Conservation (phyloP, 2,329 filamentous ascomycete species). For the Chaetomiaceae sp. region DNA sequence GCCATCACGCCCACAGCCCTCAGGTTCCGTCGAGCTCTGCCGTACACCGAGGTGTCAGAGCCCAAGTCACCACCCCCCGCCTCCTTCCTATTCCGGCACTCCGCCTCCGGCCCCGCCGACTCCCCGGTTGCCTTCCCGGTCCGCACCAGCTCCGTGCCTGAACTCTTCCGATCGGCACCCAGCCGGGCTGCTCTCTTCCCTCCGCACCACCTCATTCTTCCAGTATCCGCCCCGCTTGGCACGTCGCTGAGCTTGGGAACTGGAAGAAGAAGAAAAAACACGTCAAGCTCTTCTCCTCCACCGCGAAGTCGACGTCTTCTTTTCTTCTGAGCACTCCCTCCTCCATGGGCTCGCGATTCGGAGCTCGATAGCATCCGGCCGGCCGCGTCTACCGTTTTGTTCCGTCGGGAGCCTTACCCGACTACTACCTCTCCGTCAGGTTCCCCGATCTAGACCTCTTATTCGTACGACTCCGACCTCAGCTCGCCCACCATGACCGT, state of each 20-base stretch:
- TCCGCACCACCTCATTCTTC: no score
- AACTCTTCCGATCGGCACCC: no score
- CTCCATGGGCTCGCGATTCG: constrained; percentile 11
- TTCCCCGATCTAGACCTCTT: not conserved
- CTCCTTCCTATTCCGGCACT: not conserved
- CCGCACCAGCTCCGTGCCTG: not conserved
- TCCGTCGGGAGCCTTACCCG: not conserved
- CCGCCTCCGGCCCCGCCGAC: not conserved
- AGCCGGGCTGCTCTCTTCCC: no score
- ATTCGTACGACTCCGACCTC: not conserved
- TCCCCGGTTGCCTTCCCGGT: not conserved
- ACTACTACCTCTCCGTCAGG: not conserved
- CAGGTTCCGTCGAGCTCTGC: not conserved
- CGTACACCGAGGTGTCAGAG: no score
- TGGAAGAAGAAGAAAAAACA: no score
- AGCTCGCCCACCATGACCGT: constrained; percentile 40
- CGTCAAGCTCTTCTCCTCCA: no score
- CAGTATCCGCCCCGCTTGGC: no score
- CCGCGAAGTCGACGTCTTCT: no score
- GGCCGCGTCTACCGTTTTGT: not conserved
- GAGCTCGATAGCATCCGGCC: constrained; percentile 10
- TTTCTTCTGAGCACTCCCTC: not conserved
- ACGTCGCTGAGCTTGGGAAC: no score
- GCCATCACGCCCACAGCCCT: not conserved
- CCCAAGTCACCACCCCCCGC: not conserved